Evolutionary conservation across 352 stramenopile genomes (phyloP).

Genomic region (Phytophthora ramorum): DNA sequence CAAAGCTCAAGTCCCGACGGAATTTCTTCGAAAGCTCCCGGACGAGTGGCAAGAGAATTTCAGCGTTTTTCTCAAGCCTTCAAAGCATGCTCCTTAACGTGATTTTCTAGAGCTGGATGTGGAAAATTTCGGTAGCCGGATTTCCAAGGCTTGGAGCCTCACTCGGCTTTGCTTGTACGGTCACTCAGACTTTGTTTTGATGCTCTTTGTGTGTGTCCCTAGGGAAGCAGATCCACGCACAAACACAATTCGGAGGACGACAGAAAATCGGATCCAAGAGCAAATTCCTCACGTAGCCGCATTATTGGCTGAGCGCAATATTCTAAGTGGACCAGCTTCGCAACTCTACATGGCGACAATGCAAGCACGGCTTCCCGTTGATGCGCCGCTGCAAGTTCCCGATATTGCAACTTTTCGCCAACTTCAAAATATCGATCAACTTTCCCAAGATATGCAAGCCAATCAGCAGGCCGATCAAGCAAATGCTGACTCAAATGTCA

Average conservation of each 20-base stretch:
- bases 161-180: conserved; percentile 6
- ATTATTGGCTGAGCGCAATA: conserved; percentile 5
- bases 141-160: background rate
- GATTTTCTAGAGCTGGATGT: conserved; percentile 9
- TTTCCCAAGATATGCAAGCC: conserved; percentile 1
- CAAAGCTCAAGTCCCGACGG: background rate
- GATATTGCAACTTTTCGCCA: conserved; percentile 17
- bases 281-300: conserved; percentile 5
- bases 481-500: conserved; percentile 6
- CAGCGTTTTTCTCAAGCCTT: conserved; percentile 4
- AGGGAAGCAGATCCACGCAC: background rate
- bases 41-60: background rate
- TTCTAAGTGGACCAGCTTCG: background rate
- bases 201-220: conserved; percentile 21
- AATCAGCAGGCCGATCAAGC: background rate
- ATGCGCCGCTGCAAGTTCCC: conserved; percentile 7
- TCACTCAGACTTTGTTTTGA: conserved; percentile 15
- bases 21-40: conserved; percentile 3
- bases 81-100: conserved; percentile 4
- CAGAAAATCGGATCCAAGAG: conserved; percentile 8
- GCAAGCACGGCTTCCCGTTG: conserved; percentile 5
- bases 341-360: conserved; percentile 14
- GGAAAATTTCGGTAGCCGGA: background rate
- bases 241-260: conserved; percentile 4
- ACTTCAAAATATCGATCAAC: conserved; percentile 7